phyloP scores from a whole-genome alignment of 192 early-diverging fungal genomes.

The Cetraspora pellucida region DNA sequence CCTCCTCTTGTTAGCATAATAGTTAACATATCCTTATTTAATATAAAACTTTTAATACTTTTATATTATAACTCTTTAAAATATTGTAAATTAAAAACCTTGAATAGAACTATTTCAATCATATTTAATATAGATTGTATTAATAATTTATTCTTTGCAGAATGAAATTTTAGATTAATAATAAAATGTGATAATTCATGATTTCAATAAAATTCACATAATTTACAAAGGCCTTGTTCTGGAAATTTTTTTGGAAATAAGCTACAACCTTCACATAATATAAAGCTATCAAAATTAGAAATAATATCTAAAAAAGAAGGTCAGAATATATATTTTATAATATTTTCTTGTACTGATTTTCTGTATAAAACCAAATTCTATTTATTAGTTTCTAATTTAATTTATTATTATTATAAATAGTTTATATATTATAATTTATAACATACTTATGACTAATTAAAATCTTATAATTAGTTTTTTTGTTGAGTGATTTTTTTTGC shows the following conservation, averaged over 20 bases:
- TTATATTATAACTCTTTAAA: neutral
- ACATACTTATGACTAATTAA: neutral
- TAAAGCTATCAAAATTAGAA: neutral
- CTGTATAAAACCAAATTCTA: neutral
- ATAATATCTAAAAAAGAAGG: neutral
- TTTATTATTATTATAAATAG: no score
- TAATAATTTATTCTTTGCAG: no score
- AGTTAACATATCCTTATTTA: neutral
- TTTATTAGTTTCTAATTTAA: no score
- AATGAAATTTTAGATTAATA: no score
- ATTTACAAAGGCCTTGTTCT: no score
- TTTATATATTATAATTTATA: no score
- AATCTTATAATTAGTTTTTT: no score
- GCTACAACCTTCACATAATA: neutral
- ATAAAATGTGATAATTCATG: no score
- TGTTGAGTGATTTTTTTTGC: neutral
- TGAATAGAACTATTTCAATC: neutral
- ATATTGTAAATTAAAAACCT: neutral
- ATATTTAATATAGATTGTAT: neutral
- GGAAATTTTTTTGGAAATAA: conserved; percentile 5
- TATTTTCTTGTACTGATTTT: neutral
- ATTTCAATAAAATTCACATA: no score
- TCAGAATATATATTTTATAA: neutral
- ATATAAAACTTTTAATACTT: neutral
- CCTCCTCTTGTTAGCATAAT: neutral